Evolutionary conservation across 495 filamentous ascomycete genomes (phyloP), one percentile per base, ranked within the genome.

Genomic region (Xylaria longipes): DNA sequence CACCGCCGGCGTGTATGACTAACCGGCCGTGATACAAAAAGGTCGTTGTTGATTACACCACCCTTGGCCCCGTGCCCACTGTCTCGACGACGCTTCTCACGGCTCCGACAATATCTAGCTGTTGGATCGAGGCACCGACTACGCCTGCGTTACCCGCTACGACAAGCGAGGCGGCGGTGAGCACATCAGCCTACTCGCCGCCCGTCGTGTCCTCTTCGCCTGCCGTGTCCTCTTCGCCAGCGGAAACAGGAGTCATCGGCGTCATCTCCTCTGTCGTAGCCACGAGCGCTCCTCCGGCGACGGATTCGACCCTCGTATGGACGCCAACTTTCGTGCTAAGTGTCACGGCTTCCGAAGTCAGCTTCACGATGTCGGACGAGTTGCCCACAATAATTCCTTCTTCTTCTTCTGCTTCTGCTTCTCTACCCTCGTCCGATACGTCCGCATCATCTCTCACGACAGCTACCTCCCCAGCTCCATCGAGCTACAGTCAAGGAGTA

Each of bases 51-150:
- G 71, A 80, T 71, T 74, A 78, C 74, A 75, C 69, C 56, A 78
- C 76, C 6, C 57, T 81, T 69, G 65, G 73, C 52, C 71, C 65
- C 14, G 70, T 73, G 22, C 79, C 79, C n/a, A 75, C 78, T 5
- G 73, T 77, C 3, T 77, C 79, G 17, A 80, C 74, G 15, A 80
- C 78, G 11, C 65, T 80, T 33, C 70, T 80, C 31, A 61, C 72
- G 1, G 66, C 73, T 14, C 71, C 75, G 0, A 74, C 76, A 29
- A 69, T 76, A 33, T 75, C 76, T 5, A 71, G 75, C 35, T 79
- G 78, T 67, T 70, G 71, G 75, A 41, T 74, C 31, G 67, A 48
- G n/a, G 43, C 48, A 35, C 35, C 46, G 33, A 61, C 48, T 1
- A 70, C 39, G 35, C 6, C 65, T 2, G 57, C 39, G 31, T 14